phyloP scores from a whole-genome alignment of 2,329 filamentous ascomycete genomes.

The Neopestalotiopsis rosae region DNA sequence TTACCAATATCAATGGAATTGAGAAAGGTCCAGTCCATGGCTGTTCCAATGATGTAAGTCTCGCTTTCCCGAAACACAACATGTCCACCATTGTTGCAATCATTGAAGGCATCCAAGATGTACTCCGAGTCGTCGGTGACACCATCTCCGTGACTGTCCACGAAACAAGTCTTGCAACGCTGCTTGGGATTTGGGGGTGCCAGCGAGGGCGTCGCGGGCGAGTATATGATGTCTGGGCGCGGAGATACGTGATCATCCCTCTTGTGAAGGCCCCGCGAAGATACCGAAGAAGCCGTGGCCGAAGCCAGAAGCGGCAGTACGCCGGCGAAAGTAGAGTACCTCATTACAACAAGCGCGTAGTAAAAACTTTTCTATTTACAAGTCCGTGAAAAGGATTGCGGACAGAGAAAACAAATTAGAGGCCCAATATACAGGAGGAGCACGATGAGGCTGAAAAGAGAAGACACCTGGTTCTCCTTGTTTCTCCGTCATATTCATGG shows the following conservation, averaged over 20 bases:
- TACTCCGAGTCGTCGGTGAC: slow-evolving; percentile 17
- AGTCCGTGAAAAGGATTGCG: not conserved
- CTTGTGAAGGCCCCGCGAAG: not conserved
- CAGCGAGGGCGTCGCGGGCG: slow-evolving; percentile 8
- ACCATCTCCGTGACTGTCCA: slow-evolving; percentile 17
- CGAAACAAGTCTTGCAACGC: slow-evolving; percentile 19
- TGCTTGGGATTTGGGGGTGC: slow-evolving; percentile 11
- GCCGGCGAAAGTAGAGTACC: slow-evolving; percentile 9
- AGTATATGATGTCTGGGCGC: slow-evolving; percentile 17
- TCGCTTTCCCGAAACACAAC: slow-evolving; percentile 59
- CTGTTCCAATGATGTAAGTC: slow-evolving; percentile 66
- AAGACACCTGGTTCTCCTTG: not conserved
- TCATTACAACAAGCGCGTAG: not conserved
- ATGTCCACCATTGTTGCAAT: slow-evolving; percentile 60
- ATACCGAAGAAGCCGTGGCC: not conserved
- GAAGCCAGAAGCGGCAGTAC: slow-evolving; percentile 2
- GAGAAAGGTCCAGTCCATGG: slow-evolving; percentile 66
- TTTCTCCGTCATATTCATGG: not conserved
- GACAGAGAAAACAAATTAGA: too few relatives aligned
- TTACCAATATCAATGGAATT: slow-evolving; percentile 59
- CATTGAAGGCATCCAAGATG: slow-evolving; percentile 15
- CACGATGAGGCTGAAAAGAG: slow-evolving; percentile 3
- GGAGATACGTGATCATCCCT: slow-evolving; percentile 15
- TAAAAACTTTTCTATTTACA: not conserved
- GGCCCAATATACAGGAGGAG: not conserved